These are phyloP conservation scores for Cubamyces lactineus DNA, from an alignment of 768 basidiomycete species.

Conservation along the genomic window DNA sequence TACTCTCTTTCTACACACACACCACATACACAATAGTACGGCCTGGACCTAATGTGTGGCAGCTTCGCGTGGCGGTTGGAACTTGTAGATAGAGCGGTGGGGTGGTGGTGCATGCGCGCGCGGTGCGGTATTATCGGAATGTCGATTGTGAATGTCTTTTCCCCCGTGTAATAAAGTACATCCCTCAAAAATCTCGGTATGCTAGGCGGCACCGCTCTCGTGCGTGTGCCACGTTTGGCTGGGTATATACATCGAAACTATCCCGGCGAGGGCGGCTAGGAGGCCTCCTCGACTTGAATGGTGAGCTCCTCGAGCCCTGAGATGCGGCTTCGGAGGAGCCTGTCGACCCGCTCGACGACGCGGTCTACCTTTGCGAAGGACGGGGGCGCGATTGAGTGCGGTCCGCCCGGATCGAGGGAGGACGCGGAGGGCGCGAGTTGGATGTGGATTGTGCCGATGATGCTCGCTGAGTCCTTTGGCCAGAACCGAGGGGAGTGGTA, in stretches of 20 bases:
- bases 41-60: constrained; percentile 16
- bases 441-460: constrained; percentile 92
- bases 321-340: constrained; percentile 70
- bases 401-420: constrained; percentile 56
- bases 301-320: constrained; percentile 86
- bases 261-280: not conserved
- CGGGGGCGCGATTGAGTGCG: constrained; percentile 49
- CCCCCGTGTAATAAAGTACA: constrained; percentile 21
- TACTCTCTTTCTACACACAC: constrained; percentile 1
- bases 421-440: constrained; percentile 73
- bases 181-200: not conserved
- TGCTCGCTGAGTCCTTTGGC: constrained; percentile 86
- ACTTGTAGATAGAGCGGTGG: constrained; percentile 12
- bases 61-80: not conserved
- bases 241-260: too few relatives aligned
- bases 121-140: constrained; percentile 7
- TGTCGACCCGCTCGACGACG: constrained; percentile 77
- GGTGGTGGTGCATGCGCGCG: not conserved
- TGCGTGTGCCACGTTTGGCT: too few relatives aligned
- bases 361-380: constrained; percentile 68
- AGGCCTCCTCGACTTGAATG: constrained; percentile 57
- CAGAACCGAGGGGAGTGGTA: constrained; percentile 88
- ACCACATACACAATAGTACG: constrained; percentile 14
- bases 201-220: too few relatives aligned
- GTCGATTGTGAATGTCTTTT: constrained; percentile 7